phyloP scores from a whole-genome alignment of 805 yeast genomes.

The Zygosaccharomyces rouxii region DNA sequence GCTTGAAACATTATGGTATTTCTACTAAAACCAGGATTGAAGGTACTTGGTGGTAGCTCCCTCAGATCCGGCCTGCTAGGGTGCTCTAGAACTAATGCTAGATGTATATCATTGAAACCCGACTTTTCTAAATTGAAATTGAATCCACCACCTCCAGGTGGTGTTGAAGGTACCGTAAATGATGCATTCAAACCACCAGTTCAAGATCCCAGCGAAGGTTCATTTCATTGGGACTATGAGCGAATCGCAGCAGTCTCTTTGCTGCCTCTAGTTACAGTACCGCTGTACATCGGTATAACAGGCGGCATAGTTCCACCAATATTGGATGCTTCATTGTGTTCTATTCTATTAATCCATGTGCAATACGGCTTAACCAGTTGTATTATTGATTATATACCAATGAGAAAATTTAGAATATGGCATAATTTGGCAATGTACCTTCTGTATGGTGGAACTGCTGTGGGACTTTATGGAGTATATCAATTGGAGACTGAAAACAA shows the following conservation, averaged over 20 bases:
- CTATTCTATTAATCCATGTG: constrained; percentile 57
- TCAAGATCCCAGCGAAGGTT: constrained; percentile 55
- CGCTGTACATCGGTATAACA: constrained; percentile 42
- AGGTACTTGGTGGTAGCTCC: neutral
- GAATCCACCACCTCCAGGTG: constrained; percentile 68
- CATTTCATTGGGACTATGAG: constrained; percentile 72
- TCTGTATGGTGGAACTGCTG: constrained; percentile 57
- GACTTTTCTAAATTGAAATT: constrained; percentile 38
- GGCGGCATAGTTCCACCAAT: constrained; percentile 46
- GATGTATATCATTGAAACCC: constrained; percentile 26
- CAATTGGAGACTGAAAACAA: constrained; percentile 60
- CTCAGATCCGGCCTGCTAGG: neutral
- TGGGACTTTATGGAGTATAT: constrained; percentile 69
- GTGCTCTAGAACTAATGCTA: neutral
- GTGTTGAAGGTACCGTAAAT: constrained; percentile 65
- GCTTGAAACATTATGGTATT: neutral
- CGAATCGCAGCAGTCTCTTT: constrained; percentile 54
- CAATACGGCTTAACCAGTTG: constrained; percentile 72
- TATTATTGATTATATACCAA: constrained; percentile 74
- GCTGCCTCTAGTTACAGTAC: constrained; percentile 60
- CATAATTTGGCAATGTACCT: constrained; percentile 57
- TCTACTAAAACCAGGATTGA: neutral
- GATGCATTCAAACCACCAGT: constrained; percentile 64
- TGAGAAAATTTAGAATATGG: constrained; percentile 63
- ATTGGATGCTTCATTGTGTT: constrained; percentile 53